Evolutionary conservation across 1,284 basidiomycete species (phyloP), one percentile per base, ranked within the genome.

Genomic region (Phylloporus sp.): DNA sequence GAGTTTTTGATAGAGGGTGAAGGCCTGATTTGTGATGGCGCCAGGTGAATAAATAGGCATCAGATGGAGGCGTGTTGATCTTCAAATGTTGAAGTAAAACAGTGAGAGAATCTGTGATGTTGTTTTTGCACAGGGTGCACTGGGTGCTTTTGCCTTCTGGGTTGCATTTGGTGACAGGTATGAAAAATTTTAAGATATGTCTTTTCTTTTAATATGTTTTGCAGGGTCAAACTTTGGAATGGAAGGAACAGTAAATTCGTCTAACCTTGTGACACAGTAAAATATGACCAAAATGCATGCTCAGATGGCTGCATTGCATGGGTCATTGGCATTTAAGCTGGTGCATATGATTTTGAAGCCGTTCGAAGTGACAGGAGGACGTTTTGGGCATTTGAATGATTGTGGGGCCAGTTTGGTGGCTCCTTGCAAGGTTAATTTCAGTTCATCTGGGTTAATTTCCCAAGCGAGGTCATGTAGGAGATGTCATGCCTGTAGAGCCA

Each of bases 11-110:
- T 2, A 58, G 37, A 2, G 57, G 49, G 2, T n/a, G 55, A 0
- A 61, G 77, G 0, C 20, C 34, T 0, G 70, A 56, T 49, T 75
- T 74, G 18, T 68, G 67, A 0, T 42, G 47, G 15, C 42, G 50
- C 39, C 50, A 52, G 0, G 39, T 10, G 7, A 59, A 59, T 4
- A 59, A 29, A 29, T 59, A 50, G 0, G 10, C 17, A 0, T 52
- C 11, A 0, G 28, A 6, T 0, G 28, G 26, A 2, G 57, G 7
- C 1, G 6, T 20, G 28, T 58, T 56, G 37, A 51, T 7, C 8
- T 2, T 8, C 1, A 51, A 24, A 18, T 58, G 57, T 4, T 24
- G 40, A 2, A 6, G 6, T 13, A 49, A 2, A n/a, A 28, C 26
- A 29, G 20, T 4, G 2, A 31, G 4, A 4, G 49, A 50, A 4